Evolutionary conservation across 75 land plant genomes (phyloP).

Genomic region (Picea glauca): DNA sequence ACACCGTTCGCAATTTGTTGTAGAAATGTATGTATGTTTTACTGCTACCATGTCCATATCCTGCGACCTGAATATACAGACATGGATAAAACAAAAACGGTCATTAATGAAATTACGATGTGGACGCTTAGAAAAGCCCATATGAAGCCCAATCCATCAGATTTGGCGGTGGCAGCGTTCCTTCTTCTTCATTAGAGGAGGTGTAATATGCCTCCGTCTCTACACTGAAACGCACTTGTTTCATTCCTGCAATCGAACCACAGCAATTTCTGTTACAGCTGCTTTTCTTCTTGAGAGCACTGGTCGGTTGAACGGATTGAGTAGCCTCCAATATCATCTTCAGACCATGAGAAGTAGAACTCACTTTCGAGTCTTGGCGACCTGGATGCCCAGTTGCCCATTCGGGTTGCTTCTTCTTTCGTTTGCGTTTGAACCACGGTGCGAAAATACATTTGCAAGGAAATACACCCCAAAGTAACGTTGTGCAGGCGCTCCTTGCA

Average conservation of each 20-base stretch:
- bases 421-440: neutral
- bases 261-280: too few species aligned
- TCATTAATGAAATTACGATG: too few species aligned
- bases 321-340: neutral
- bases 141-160: conserved; percentile 5
- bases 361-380: neutral
- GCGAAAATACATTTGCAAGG: neutral
- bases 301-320: neutral
- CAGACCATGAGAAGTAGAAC: neutral
- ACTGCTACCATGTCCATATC: too few species aligned
- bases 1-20: too few species aligned
- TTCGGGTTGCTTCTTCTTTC: neutral
- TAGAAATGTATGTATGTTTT: too few species aligned
- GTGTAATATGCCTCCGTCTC: neutral
- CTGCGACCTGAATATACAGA: too few species aligned
- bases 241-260: neutral
- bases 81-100: too few species aligned
- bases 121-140: conserved; percentile 2
- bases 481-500: conserved; percentile 1
- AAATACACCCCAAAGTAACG: neutral
- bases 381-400: neutral
- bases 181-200: neutral
- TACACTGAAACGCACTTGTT: conserved; percentile 6
- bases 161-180: neutral
- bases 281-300: conserved; percentile 1